Conservation (phyloP, 2,329 filamentous ascomycete genomes). For the Lithohypha guttulata region DNA sequence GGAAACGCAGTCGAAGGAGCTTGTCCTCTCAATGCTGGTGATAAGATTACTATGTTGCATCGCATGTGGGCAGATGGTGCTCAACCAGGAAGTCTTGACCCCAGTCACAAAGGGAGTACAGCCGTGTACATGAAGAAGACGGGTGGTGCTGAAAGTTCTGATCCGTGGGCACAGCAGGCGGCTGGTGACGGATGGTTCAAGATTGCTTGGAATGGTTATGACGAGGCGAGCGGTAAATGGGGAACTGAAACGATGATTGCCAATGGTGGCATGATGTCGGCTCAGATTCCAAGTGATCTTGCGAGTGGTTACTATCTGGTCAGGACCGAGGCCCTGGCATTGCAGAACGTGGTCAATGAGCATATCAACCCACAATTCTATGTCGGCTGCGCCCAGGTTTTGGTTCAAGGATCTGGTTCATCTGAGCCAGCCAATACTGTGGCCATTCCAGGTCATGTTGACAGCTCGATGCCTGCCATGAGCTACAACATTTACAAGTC, state of each 20-base stretch:
- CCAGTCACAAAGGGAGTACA: constrained; percentile 56
- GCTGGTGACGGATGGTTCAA: constrained; percentile 67
- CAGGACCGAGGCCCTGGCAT: constrained; percentile 57
- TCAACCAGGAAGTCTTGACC: constrained; percentile 47
- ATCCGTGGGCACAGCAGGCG: too few relatives aligned
- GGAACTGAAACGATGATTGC: constrained; percentile 59
- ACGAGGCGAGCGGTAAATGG: constrained; percentile 53
- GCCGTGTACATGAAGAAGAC: constrained; percentile 65
- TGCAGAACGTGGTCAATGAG: constrained; percentile 46
- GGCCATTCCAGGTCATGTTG: constrained; percentile 54
- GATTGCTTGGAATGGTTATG: constrained; percentile 60
- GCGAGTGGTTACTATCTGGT: constrained; percentile 60
- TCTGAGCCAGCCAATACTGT: constrained; percentile 43
- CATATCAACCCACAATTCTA: constrained; percentile 58
- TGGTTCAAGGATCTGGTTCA: constrained; percentile 41
- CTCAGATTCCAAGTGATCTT: constrained; percentile 51
- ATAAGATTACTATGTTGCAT: constrained; percentile 56
- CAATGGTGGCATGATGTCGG: constrained; percentile 52
- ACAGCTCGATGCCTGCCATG: constrained; percentile 43
- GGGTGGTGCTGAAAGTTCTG: constrained; percentile 37
- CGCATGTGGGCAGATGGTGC: constrained; percentile 49
- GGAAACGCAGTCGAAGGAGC: constrained; percentile 39
- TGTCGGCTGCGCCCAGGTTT: constrained; percentile 60
- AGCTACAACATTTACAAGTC: constrained; percentile 53
- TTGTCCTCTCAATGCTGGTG: constrained; percentile 38